A percentile compares a stretch with the other conserved stretches of the same genome.
These are phyloP conservation scores for Juglanconis sp. DNA, from an alignment of 2,329 filamentous ascomycete genomes.

Conservation along the genomic window DNA sequence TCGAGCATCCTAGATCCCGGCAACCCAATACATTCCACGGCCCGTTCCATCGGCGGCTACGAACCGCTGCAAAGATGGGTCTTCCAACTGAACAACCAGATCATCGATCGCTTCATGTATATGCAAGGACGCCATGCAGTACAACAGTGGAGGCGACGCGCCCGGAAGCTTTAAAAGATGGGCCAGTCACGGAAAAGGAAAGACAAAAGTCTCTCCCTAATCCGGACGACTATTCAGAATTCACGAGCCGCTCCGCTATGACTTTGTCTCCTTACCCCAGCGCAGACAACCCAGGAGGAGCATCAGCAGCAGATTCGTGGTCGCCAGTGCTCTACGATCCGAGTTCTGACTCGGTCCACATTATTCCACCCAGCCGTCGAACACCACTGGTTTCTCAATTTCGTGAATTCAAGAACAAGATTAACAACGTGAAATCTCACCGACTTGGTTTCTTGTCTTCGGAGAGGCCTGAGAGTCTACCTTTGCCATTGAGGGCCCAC, in stretches of 20 bases:
- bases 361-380: constrained; percentile 6
- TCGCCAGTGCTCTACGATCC: constrained; percentile 14
- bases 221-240: constrained; percentile 10
- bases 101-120: constrained; percentile 2
- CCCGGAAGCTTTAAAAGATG: neutral
- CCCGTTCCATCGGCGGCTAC: constrained; percentile 17
- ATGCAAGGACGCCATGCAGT: constrained; percentile 13
- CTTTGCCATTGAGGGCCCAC: constrained; percentile 5
- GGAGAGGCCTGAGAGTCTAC: constrained; percentile 1
- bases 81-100: neutral
- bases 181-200: neutral
- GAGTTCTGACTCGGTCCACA: constrained; percentile 7
- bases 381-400: neutral
- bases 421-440: neutral
- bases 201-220: constrained; percentile 8
- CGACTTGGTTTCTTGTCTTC: constrained; percentile 1
- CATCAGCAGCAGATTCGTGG: constrained; percentile 1
- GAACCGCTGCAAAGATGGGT: constrained; percentile 15
- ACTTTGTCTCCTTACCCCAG: constrained; percentile 13
- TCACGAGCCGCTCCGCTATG: constrained; percentile 12
- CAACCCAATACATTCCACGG: neutral
- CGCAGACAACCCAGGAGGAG: neutral
- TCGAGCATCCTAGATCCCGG: constrained; percentile 4
- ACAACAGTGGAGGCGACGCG: neutral
- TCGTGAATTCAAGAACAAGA: neutral